Evolutionary conservation across 768 basidiomycete species (phyloP).

Genomic region (Sporobolomyces roseus): DNA sequence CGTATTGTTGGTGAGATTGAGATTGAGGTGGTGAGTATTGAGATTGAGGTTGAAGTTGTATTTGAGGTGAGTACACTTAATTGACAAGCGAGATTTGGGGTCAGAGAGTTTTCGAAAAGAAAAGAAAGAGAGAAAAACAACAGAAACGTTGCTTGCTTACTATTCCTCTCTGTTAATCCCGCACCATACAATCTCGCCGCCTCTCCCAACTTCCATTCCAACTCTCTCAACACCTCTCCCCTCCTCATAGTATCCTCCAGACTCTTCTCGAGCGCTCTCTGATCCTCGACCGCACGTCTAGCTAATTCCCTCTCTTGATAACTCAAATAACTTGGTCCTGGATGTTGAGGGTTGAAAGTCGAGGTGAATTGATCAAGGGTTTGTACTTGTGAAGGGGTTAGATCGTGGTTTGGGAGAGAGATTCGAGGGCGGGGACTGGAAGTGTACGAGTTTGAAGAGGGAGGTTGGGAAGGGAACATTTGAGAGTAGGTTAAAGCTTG

Average conservation of each 20-base stretch:
- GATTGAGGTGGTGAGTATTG: too few species aligned
- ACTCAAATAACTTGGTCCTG: constrained; percentile 71
- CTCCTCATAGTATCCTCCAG: constrained; percentile 79
- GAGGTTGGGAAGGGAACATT: constrained; percentile 46
- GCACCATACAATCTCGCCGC: constrained; percentile 84
- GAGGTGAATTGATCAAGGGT: constrained; percentile 57
- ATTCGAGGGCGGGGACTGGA: constrained; percentile 44
- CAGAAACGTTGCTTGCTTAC: constrained; percentile 45
- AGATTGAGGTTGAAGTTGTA: not conserved
- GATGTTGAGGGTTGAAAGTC: constrained; percentile 82
- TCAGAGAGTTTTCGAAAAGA: not conserved
- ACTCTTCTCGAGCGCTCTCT: constrained; percentile 76
- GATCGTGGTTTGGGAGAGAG: constrained; percentile 60
- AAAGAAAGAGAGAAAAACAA: not conserved
- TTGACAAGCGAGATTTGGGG: too few species aligned
- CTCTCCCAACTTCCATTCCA: constrained; percentile 89
- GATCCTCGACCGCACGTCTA: constrained; percentile 59
- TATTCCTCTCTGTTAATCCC: constrained; percentile 74
- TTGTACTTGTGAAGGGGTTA: constrained; percentile 75
- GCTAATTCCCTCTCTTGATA: constrained; percentile 55
- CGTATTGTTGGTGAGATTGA: too few species aligned
- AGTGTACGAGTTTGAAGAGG: constrained; percentile 53
- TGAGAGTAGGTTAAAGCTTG: constrained; percentile 66
- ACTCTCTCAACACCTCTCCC: constrained; percentile 80
- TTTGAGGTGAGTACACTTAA: not conserved